A percentile compares a stretch with the other conserved stretches of the same genome.
Conservation (phyloP, 768 basidiomycete species). For the Nevesoporus exiguus region DNA sequence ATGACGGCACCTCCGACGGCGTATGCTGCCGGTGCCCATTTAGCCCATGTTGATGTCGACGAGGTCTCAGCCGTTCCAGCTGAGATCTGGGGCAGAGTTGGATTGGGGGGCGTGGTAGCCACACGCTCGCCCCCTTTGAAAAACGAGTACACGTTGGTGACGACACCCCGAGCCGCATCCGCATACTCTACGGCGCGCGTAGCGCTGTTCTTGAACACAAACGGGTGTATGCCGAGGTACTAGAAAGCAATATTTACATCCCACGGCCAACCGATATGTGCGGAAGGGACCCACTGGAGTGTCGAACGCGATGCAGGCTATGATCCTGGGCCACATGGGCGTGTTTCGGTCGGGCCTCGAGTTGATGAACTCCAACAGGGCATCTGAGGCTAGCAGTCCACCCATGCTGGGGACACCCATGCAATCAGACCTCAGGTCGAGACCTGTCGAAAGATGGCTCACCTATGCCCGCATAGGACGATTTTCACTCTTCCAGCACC, state of each 20-base stretch:
- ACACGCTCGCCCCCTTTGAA: slow-evolving; percentile 44
- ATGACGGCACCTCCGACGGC: slow-evolving; percentile 70
- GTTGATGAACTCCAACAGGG: slow-evolving; percentile 66
- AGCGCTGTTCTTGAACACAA: slow-evolving; percentile 79
- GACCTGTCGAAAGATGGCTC: slow-evolving; percentile 8
- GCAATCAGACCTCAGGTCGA: not conserved
- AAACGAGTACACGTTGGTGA: slow-evolving; percentile 57
- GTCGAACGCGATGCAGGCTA: slow-evolving; percentile 84
- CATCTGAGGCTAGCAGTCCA: slow-evolving; percentile 83
- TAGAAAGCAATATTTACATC: slow-evolving; percentile 29
- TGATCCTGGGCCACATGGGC: slow-evolving; percentile 84
- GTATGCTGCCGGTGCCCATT: slow-evolving; percentile 68
- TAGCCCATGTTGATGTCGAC: slow-evolving; percentile 44
- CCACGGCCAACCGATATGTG: not conserved
- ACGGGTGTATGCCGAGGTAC: slow-evolving; percentile 87
- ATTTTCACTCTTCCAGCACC: slow-evolving; percentile 72
- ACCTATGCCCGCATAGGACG: slow-evolving; percentile 90
- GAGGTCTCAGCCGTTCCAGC: slow-evolving; percentile 22
- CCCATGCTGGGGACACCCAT: slow-evolving; percentile 69
- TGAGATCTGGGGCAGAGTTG: slow-evolving; percentile 30
- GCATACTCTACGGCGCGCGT: slow-evolving; percentile 73
- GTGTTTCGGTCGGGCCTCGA: slow-evolving; percentile 60
- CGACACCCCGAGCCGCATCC: slow-evolving; percentile 59
- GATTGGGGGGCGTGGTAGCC: slow-evolving; percentile 24
- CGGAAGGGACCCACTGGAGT: slow-evolving; percentile 63